Percentiles rank a stretch among this genome's conserved stretches.
phyloP scores from a whole-genome alignment of 768 basidiomycete genomes.

The Rhizopogon vulgaris region DNA sequence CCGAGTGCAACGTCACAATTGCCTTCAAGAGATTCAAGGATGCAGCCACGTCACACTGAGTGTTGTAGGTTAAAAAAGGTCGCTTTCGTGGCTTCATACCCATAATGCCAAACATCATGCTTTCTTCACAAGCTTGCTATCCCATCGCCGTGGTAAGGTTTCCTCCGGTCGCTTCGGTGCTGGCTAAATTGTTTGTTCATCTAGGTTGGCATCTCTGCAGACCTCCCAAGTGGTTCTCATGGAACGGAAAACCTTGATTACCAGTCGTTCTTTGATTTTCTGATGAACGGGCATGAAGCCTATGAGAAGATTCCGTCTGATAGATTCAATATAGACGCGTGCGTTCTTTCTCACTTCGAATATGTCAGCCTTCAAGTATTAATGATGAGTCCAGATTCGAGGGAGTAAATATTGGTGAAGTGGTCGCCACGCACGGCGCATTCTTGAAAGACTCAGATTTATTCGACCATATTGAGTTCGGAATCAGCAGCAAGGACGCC shows the following conservation, averaged over 20 bases:
- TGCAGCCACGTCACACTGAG: no score
- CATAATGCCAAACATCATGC: neutral
- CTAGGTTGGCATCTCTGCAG: conserved; percentile 10
- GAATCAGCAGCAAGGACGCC: conserved; percentile 27
- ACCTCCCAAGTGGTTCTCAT: conserved; percentile 4
- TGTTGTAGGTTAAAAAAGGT: no score
- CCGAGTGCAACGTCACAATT: no score
- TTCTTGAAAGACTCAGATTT: conserved; percentile 26
- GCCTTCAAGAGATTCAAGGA: no score
- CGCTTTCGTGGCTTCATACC: no score
- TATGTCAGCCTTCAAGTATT: neutral
- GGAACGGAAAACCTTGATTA: conserved; percentile 7
- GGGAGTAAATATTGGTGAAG: neutral
- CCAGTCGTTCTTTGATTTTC: conserved; percentile 7
- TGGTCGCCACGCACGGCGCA: neutral
- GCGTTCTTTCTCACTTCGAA: neutral
- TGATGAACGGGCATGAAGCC: conserved; percentile 4
- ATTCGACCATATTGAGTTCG: conserved; percentile 30
- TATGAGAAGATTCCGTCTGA: conserved; percentile 10
- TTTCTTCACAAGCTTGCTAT: neutral
- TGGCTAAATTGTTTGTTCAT: neutral
- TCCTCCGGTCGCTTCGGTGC: neutral
- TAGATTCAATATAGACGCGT: conserved; percentile 8
- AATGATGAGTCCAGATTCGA: neutral
- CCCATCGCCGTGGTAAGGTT: neutral